Conservation (phyloP, 768 basidiomycete species). For the Daedalea quercina region DNA sequence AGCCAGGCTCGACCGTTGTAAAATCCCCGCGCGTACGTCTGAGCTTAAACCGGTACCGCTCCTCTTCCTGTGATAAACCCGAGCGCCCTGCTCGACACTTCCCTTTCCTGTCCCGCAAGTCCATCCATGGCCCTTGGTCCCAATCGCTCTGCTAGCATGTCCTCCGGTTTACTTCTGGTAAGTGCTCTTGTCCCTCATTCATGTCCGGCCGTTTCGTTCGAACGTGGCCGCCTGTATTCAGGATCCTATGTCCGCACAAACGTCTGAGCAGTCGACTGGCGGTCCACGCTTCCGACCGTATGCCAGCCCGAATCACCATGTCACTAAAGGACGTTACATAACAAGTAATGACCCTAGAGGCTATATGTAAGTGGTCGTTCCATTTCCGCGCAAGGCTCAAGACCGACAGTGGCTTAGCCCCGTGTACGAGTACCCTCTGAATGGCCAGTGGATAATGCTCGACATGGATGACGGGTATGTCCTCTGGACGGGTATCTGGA, state of each 20-base stretch:
- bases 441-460: slow-evolving; percentile 94
- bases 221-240: slow-evolving; percentile 5
- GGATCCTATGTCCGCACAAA: slow-evolving; percentile 27
- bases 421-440: slow-evolving; percentile 85
- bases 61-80: slow-evolving; percentile 1
- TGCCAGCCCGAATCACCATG: slow-evolving; percentile 71
- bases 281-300: slow-evolving; percentile 54
- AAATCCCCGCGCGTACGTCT: not conserved
- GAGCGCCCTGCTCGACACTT: not conserved
- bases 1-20: not conserved
- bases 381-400: slow-evolving; percentile 4
- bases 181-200: slow-evolving; percentile 3
- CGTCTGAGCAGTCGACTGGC: slow-evolving; percentile 15
- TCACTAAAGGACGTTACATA: slow-evolving; percentile 82
- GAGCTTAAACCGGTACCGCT: slow-evolving; percentile 3
- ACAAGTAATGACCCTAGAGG: slow-evolving; percentile 86
- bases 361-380: slow-evolving; percentile 59
- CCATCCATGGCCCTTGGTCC: slow-evolving; percentile 16
- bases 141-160: slow-evolving; percentile 23
- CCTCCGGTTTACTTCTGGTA: slow-evolving; percentile 25
- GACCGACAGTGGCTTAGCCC: slow-evolving; percentile 35
- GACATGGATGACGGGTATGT: slow-evolving; percentile 92
- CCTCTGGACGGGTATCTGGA: slow-evolving; percentile 93
- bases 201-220: not conserved
- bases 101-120: not conserved